Evolutionary conservation across 2,329 filamentous ascomycete species (phyloP).

Genomic region (Aspergillus piperis): DNA sequence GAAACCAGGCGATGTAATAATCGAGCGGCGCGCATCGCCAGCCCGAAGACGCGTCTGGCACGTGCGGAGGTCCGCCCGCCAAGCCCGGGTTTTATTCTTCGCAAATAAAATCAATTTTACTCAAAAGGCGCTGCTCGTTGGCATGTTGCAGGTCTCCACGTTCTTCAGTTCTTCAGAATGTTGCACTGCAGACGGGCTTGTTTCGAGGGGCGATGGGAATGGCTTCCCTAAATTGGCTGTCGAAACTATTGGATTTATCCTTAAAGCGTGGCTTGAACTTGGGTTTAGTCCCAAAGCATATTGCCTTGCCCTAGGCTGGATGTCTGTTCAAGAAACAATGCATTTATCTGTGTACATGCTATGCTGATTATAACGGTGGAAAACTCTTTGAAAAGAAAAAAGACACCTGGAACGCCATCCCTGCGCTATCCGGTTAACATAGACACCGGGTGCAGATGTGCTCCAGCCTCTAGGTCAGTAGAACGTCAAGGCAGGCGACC

Average conservation of each 20-base stretch:
- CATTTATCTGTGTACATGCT: not conserved
- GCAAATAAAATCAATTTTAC: no score
- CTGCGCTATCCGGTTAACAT: not conserved
- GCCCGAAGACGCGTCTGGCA: constrained; percentile 24
- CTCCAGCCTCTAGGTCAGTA: not conserved
- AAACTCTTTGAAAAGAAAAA: not conserved
- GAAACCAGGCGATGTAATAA: constrained; percentile 7
- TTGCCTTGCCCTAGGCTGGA: not conserved
- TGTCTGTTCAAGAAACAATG: not conserved
- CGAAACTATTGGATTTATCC: not conserved
- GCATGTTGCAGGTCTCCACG: constrained; percentile 7
- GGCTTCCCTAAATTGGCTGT: not conserved
- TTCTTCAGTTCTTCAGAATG: not conserved
- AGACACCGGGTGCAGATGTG: not conserved
- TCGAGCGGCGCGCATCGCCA: constrained; percentile 16
- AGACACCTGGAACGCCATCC: not conserved
- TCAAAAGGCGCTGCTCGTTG: not conserved
- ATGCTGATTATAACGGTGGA: not conserved
- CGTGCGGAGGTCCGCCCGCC: constrained; percentile 24
- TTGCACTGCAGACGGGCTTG: not conserved
- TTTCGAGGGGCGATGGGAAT: not conserved
- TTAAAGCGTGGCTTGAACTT: not conserved
- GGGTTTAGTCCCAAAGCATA: not conserved
- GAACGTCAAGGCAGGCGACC: no score
- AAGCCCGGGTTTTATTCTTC: constrained; percentile 11